Evolutionary conservation across 306 rosid species (phyloP).

Genomic region (cucumber (Cucumis sativus)): Cucumber_9930_V3 NC_026660.2:30207501-30208000

Average conservation of each 20-base stretch:
- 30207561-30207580: conserved; percentile 11
- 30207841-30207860: conserved; percentile 16
- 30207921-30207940: background rate
- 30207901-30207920: conserved; percentile 7
- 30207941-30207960: background rate
- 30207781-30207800: conserved; percentile 23
- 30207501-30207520: background rate
- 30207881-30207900: conserved; percentile 27
- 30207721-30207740: conserved; percentile 35
- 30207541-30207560: background rate
- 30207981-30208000: background rate
- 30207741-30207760: conserved; percentile 63
- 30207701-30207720: conserved; percentile 30
- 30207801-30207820: conserved; percentile 22
- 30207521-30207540: background rate
- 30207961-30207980: background rate
- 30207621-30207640: conserved; percentile 19
- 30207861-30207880: conserved; percentile 34
- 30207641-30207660: conserved; percentile 65
- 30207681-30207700: conserved; percentile 14
- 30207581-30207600: conserved; percentile 11
- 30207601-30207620: conserved; percentile 8
- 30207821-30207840: conserved; percentile 29
- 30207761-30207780: conserved; percentile 45
- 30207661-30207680: conserved; percentile 26